A percentile compares a stretch with the other conserved stretches of the same genome.
Conservation (phyloP, 2,329 filamentous ascomycete species). For the Talaromyces pinophilus region DNA sequence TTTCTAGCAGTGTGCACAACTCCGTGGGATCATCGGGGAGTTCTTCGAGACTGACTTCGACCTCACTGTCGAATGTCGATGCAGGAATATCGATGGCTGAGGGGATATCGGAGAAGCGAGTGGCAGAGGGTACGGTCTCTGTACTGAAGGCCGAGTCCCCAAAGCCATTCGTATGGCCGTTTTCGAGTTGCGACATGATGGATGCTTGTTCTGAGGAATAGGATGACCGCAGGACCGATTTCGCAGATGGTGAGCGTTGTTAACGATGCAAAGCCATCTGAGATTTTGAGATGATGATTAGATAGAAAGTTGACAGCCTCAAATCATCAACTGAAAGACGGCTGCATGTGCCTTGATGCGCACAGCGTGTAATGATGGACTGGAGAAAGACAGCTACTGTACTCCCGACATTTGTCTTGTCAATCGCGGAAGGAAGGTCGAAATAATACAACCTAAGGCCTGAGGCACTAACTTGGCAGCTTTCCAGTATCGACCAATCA, state of each 20-base stretch:
- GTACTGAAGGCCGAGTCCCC: conserved; percentile 45
- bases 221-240: conserved; percentile 19
- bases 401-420: background rate
- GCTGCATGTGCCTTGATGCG: conserved; percentile 2
- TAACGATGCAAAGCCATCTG: conserved; percentile 16
- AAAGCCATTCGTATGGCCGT: conserved; percentile 56
- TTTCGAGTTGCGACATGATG: conserved; percentile 54
- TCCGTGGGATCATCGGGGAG: conserved; percentile 92
- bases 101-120: conserved; percentile 64
- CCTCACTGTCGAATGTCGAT: conserved; percentile 63
- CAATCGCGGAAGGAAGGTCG: conserved; percentile 6
- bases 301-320: background rate
- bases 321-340: conserved; percentile 1
- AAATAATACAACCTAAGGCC: background rate
- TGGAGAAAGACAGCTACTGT: conserved; percentile 7
- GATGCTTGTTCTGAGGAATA: conserved; percentile 2
- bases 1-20: conserved; percentile 91
- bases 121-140: conserved; percentile 37
- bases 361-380: conserved; percentile 6
- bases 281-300: background rate
- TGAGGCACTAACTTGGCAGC: conserved; percentile 18
- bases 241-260: conserved; percentile 8
- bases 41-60: conserved; percentile 91
- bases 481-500: background rate
- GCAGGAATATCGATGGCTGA: conserved; percentile 66